These are phyloP conservation scores for Luffa aegyptiaca DNA, from an alignment of 306 rosid genomes.

Conservation along the genomic window DNA sequence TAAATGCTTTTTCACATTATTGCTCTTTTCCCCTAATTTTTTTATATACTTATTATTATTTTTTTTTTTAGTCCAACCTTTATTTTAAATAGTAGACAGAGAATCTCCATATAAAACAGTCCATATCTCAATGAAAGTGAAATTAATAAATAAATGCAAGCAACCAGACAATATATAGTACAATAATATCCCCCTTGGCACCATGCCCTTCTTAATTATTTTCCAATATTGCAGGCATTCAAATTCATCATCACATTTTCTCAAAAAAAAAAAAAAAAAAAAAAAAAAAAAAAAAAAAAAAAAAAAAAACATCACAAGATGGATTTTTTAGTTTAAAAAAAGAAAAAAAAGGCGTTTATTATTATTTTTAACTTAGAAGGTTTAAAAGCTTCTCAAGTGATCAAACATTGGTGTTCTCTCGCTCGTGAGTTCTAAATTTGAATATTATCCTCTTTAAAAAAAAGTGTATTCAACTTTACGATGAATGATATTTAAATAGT, in stretches of 20 bases:
- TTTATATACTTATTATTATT: neutral
- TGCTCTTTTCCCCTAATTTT: neutral
- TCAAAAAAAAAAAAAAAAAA: no score
- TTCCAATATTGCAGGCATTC: neutral
- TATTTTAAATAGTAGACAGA: neutral
- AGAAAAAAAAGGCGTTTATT: no score
- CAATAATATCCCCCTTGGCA: neutral
- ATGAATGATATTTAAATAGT: no score
- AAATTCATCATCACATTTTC: neutral
- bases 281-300: no score
- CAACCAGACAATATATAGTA: neutral
- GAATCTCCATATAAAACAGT: neutral
- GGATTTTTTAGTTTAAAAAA: no score
- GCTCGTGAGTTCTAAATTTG: no score
- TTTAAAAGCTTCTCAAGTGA: no score
- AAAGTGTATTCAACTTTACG: no score
- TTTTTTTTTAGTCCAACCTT: neutral
- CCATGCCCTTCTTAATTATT: neutral
- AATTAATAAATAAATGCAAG: neutral
- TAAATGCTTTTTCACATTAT: neutral
- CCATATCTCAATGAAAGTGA: slow-evolving; percentile 1
- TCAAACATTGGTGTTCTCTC: no score
- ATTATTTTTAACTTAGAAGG: no score
- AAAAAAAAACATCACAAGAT: no score
- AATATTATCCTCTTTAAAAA: no score